Percentiles rank a stretch among this genome's conserved stretches.
Evolutionary conservation across 495 filamentous ascomycete genomes (phyloP).

Genomic region (Penicillium pancosmium): DNA sequence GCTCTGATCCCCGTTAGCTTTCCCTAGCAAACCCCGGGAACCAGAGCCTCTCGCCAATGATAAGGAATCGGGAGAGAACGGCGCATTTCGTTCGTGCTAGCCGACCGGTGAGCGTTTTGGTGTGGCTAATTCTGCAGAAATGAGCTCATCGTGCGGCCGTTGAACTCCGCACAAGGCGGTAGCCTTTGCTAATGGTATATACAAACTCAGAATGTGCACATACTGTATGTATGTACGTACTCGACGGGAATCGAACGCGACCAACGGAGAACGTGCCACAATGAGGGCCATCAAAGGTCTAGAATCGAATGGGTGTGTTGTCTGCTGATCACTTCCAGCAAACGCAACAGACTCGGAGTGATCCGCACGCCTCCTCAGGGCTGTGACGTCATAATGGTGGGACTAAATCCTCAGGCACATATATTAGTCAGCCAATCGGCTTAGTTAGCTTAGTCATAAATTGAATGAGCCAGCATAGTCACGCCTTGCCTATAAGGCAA

Average conservation of each 20-base stretch:
- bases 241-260: background rate
- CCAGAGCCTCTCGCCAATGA: background rate
- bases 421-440: background rate
- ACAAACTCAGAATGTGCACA: background rate
- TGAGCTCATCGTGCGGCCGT: slow-evolving; percentile 22
- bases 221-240: background rate
- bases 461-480: too few relatives aligned
- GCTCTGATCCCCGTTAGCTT: background rate
- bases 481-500: too few relatives aligned
- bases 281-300: slow-evolving; percentile 17
- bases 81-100: slow-evolving; percentile 11
- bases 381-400: slow-evolving; percentile 23
- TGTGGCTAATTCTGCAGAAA: slow-evolving; percentile 5
- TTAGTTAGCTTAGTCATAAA: too few relatives aligned
- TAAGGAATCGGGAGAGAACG: slow-evolving; percentile 28
- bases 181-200: background rate
- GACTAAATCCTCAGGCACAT: background rate
- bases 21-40: background rate
- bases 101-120: slow-evolving; percentile 27
- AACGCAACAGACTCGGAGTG: slow-evolving; percentile 11
- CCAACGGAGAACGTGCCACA: background rate
- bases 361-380: slow-evolving; percentile 3
- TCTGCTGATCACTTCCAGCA: slow-evolving; percentile 16
- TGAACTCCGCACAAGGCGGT: slow-evolving; percentile 1
- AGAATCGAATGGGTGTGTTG: slow-evolving; percentile 12